Evolutionary conservation across 2,329 filamentous ascomycete genomes (phyloP).

Genomic region (Diplodia intermedia): DNA sequence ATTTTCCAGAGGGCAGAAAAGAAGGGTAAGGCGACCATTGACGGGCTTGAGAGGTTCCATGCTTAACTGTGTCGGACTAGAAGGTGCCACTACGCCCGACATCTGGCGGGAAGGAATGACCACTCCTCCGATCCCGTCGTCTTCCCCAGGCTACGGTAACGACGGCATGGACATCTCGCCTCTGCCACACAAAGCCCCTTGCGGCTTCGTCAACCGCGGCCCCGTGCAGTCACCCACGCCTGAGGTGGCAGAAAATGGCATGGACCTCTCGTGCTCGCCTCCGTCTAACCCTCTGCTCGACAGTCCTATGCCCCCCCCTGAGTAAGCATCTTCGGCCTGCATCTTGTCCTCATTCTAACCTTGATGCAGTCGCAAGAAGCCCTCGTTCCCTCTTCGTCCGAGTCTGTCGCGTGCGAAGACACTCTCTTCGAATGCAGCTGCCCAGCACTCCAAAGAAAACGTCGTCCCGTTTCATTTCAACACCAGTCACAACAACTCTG

Average conservation of each 20-base stretch:
- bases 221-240: constrained; percentile 77
- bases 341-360: constrained; percentile 13
- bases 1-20: constrained; percentile 65
- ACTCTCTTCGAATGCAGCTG: constrained; percentile 70
- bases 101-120: constrained; percentile 70
- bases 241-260: constrained; percentile 56
- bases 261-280: constrained; percentile 48
- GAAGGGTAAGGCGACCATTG: constrained; percentile 61
- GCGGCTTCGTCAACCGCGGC: constrained; percentile 64
- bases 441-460: constrained; percentile 66
- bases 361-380: constrained; percentile 29
- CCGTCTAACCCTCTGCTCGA: constrained; percentile 42
- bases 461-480: constrained; percentile 78
- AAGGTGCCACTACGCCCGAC: constrained; percentile 54
- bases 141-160: constrained; percentile 74
- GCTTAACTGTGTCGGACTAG: constrained; percentile 45
- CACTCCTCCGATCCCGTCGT: constrained; percentile 83
- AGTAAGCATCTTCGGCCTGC: constrained; percentile 41
- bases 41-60: constrained; percentile 35
- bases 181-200: constrained; percentile 83
- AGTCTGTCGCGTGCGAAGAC: constrained; percentile 78
- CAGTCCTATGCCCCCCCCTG: constrained; percentile 45
- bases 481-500: constrained; percentile 53
- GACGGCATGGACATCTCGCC: constrained; percentile 95
- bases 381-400: constrained; percentile 68